A percentile compares a stretch with the other conserved stretches of the same genome.
phyloP scores from a whole-genome alignment of 768 basidiomycete species.

The Calocybe gangraenosa region DNA sequence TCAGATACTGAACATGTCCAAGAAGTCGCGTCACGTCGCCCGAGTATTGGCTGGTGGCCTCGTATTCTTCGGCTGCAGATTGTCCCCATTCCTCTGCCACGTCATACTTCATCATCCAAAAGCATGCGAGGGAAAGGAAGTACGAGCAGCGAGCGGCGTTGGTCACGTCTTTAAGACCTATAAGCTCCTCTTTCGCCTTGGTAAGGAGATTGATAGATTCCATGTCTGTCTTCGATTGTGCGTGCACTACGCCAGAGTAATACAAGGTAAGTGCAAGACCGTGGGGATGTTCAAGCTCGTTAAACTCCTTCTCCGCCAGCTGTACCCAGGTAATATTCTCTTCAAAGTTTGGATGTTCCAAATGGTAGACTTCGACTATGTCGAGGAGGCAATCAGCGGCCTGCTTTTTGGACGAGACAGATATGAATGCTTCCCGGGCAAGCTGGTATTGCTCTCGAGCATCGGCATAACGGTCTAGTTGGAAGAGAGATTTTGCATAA shows the following conservation, averaged over 20 bases:
- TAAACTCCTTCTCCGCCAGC: neutral
- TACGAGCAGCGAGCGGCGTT: neutral
- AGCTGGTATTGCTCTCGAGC: neutral
- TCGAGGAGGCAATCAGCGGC: neutral
- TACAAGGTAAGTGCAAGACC: constrained; percentile 1
- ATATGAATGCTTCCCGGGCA: neutral
- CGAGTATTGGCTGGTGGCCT: neutral
- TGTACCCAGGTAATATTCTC: neutral
- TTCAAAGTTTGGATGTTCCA: neutral
- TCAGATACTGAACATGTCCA: neutral
- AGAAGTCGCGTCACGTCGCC: neutral
- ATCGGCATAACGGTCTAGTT: constrained; percentile 2
- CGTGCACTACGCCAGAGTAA: neutral
- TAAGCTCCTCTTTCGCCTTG: neutral
- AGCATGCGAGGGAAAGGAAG: neutral
- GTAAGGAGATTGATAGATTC: neutral
- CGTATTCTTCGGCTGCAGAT: constrained; percentile 1
- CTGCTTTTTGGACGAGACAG: neutral
- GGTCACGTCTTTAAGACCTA: neutral
- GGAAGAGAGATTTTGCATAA: neutral
- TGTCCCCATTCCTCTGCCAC: neutral
- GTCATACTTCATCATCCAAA: neutral
- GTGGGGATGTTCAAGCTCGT: neutral
- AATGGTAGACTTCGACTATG: neutral
- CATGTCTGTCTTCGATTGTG: neutral